Evolutionary conservation across 2,329 filamentous ascomycete species (phyloP).

Genomic region (Paecilomyces formosus): DNA sequence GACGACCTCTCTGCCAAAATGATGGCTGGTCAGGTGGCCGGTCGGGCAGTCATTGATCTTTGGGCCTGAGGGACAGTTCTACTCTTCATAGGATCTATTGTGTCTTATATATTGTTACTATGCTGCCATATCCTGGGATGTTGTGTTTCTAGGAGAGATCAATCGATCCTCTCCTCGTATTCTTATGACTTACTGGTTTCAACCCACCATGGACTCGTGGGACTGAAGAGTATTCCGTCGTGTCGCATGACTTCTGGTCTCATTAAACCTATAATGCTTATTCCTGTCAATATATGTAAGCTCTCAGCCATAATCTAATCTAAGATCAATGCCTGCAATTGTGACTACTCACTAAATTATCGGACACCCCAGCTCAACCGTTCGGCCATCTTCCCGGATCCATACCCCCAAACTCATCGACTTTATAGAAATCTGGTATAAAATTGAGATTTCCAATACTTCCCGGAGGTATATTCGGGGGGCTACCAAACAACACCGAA

Average conservation of each 20-base stretch:
- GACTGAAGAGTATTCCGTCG: background rate
- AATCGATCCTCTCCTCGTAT: background rate
- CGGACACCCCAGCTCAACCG: background rate
- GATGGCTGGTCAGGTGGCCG: slow-evolving; percentile 63
- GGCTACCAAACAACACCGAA: background rate
- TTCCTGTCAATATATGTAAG: background rate
- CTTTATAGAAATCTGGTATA: background rate
- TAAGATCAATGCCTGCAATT: background rate
- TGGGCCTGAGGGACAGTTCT: slow-evolving; percentile 22
- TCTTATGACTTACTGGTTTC: background rate
- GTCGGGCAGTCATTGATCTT: slow-evolving; percentile 77
- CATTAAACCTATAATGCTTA: background rate
- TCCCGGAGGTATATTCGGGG: background rate
- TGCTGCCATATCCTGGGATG: background rate
- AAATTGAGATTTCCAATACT: background rate
- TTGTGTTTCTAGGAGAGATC: background rate
- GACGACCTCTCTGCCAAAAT: slow-evolving; percentile 46
- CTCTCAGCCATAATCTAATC: background rate
- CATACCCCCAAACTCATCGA: background rate
- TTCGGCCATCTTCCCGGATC: background rate
- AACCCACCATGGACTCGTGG: background rate
- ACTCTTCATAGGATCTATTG: background rate
- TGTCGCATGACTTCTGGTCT: background rate
- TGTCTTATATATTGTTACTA: background rate
- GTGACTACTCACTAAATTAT: background rate